Percentiles rank a stretch among this genome's conserved stretches.
Evolutionary conservation across 2,329 filamentous ascomycete species (phyloP).

Genomic region (Zelopaecilomyces penicillatus): DNA sequence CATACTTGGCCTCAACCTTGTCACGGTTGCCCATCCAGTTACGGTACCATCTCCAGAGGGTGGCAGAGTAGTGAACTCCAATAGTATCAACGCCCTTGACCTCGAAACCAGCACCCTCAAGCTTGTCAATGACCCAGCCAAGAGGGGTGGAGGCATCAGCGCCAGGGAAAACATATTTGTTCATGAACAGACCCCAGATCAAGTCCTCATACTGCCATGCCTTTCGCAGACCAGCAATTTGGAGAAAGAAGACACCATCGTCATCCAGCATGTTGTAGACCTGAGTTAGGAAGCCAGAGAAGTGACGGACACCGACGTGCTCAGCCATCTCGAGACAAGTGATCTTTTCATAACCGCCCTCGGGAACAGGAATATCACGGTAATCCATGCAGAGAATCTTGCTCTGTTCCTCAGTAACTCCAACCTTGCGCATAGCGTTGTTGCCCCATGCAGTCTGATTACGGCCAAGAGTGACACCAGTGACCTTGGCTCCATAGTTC

Average conservation of each 20-base stretch:
- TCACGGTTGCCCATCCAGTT: constrained; percentile 95
- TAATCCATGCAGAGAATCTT: constrained; percentile 95
- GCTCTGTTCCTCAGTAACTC: constrained; percentile 80
- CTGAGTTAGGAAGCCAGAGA: constrained; percentile 72
- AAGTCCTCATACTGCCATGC: constrained; percentile 97
- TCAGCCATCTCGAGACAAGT: constrained; percentile 98
- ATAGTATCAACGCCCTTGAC: constrained; percentile 88
- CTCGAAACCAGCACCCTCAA: constrained; percentile 66
- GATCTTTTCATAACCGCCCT: constrained; percentile 75
- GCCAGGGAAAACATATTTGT: constrained; percentile 98
- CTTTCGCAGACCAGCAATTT: constrained; percentile 90
- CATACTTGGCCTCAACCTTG: constrained; percentile 92
- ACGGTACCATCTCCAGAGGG: constrained; percentile 95
- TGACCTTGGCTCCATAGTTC: constrained; percentile 80
- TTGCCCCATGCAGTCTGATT: constrained; percentile 99
- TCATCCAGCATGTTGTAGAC: constrained; percentile 94
- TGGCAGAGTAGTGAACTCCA: constrained; percentile 94
- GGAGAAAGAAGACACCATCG: constrained; percentile 91
- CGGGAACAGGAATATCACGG: constrained; percentile 77
- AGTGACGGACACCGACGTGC: constrained; percentile 91
- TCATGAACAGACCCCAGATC: constrained; percentile 98
- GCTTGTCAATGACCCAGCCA: constrained; percentile 73
- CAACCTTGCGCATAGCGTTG: constrained; percentile 71
- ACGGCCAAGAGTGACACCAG: constrained; percentile 86
- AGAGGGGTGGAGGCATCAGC: constrained; percentile 92